Evolutionary conservation across 768 basidiomycete genomes (phyloP), one percentile per base, ranked within the genome.

Genomic region (Chalciporus sphaerocephalus): DNA sequence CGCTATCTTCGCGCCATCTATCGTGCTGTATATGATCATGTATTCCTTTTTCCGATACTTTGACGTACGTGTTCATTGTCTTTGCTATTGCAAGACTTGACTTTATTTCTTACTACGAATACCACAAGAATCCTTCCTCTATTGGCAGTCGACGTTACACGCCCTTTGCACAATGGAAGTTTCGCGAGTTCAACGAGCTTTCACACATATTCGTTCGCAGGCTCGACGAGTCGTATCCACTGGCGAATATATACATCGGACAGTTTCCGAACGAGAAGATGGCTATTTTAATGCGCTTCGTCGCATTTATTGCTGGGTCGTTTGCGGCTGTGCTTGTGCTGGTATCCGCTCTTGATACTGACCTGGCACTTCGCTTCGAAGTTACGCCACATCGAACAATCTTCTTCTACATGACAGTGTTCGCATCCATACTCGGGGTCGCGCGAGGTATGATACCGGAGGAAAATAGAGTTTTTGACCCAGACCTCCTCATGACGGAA

Each of bases 1-100:
- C 55, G 93, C 91, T 2, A 80, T 93, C 9, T 95, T 98, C 54
- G 91, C 89, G 1, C 96, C 96, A 0, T 95, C 98, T 69, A 98
- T 99, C 58, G 89, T 98, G 24, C 71, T 94, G 15, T 99, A 99
- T 65, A 80, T 97, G 34, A 68, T 98, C 32, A 90, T 98, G 83
- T 99, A 96, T 64, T 98, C 93, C 1, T 99, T 99, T 76, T 99
- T 99, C 75, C 88, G 95, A 4, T 99, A 99, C 65, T 99, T 99
- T 51, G 96, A 99, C 76, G 96, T 92, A 38, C 41, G 81, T 65
- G 11, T 16, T 5, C 32, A 32, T 10, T 32, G 25, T 25, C n/a
- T n/a, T 32, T 32, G 15, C 13, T 23, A 28, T 7, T 21, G 23
- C 15, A 18, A 33, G 25, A 3, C 25, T 10, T 35, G 20, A 18